Evolutionary conservation across 495 filamentous ascomycete species (phyloP), one percentile per base, ranked within the genome.

Genomic region (Lasiosphaeris hirsuta): DNA sequence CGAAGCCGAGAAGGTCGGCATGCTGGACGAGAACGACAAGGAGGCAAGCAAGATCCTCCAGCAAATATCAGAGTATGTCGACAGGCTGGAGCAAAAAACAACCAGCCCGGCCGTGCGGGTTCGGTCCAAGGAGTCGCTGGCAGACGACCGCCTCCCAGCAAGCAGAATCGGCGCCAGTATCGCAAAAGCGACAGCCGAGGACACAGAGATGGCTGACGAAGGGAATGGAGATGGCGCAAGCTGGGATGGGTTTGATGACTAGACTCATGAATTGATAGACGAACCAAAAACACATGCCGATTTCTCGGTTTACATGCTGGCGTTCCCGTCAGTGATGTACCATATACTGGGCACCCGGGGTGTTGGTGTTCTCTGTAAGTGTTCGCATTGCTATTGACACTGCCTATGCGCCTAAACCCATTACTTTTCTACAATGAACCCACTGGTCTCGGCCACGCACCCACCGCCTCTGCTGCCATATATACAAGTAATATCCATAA

Each of bases 241-340:
- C 60, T 96, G 89, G 84, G 86, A 80, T 66, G 90, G 90, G 0
- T 86, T 95, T 68, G 85, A 85, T 37, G 84, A 90, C 56, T 80
- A 59, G 50, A 51, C 18, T 44, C 23, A 30, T 43, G 30, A 10
- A 34, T 33, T 10, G 33, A 39, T 45, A 6, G 39, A 45, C 37
- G 11, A 53, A 53, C 42, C 10, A 17, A 42, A 53, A 4, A n/a
- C 14, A 37, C 18, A 33, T 23, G 5, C n/a, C 18, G 39, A 38
- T 17, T 30, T 30, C 23, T 30, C 23, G 23, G 23, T 30, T 30
- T 30, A 2, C 23, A 2, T 5, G 23, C 23, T 30, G 23, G 23
- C 23, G 23, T 30, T 30, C 23, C 5, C 23, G 23, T 30, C 23
- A 30, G 23, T 5, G 5, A 30, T 30, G 23, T 30, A 30, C 23